Base-by-base conservation (phyloP, 2,329 filamentous ascomycete genomes). In the Phaeosphaeria sp. region DNA sequence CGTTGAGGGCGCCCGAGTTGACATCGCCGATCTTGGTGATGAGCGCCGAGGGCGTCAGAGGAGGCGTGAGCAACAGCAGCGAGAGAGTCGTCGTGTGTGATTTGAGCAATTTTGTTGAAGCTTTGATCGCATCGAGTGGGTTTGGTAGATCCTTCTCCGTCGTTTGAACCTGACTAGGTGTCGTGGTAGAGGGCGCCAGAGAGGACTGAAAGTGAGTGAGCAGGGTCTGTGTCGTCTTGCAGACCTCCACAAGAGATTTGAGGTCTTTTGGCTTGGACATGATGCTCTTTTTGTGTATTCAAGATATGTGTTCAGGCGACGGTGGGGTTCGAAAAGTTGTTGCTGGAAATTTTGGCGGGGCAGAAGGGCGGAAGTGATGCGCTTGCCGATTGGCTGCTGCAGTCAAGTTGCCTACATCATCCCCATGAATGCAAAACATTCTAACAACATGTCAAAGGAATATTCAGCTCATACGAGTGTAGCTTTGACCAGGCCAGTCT, bases 1-100 rank as follows among this genome's bases (percentile, higher is more conserved):
- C 90, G 0, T 91, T 90, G 0, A 96, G 82, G n/a, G 91, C 87
- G 0, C 87, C 88, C 13, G 86, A 83, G 21, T 89, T 84, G n/a
- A 96, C 83, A 56, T 93, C 88, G 33, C 86, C 83, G 4, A 97
- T 80, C 15, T 96, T 87, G 22, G 84, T 88, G 10, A 78, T 80
- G 33, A 96, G 83, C 5, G 92, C 93, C 0, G 89, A 88, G 0
- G 91, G 88, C 0, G 93, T 95, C 66, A 96, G 96, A 0, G 94
- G 93, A 18, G 91, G 85, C 70, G 91, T 97, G 70, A 96, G 90
- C 1, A 95, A 86, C 13, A 98, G 85, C 0, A 97, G 88, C 0
- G 91, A 94, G 23, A 97, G 83, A 62, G 96, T 97, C 6, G 93
- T 97, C 1, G 89, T 86, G 72, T 97, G 92, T 0, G 93, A 91